Percentiles rank a stretch among this genome's conserved stretches.
These are phyloP conservation scores for Taphrina deformans DNA, from an alignment of 1,139 yeast genomes.

Conservation along the genomic window DNA sequence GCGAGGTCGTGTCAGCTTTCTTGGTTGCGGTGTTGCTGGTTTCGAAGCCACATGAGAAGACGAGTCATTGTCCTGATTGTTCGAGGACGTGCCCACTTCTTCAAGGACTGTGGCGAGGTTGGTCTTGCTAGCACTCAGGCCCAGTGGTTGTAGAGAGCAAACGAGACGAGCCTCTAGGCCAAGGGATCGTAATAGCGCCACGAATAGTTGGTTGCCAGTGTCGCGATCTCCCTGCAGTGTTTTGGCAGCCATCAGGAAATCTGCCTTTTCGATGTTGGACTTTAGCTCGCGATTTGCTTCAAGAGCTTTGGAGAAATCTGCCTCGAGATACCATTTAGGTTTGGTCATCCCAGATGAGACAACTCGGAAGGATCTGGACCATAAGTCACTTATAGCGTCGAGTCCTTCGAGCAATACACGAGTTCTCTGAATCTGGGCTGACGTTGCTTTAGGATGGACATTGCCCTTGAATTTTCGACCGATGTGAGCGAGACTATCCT, in stretches of 20 bases:
- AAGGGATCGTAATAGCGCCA: slow-evolving; percentile 66
- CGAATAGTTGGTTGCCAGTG: slow-evolving; percentile 83
- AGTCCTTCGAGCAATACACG: slow-evolving; percentile 74
- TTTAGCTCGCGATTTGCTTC: background rate
- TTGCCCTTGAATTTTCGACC: slow-evolving; percentile 46
- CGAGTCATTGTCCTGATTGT: background rate
- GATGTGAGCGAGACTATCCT: slow-evolving; percentile 44
- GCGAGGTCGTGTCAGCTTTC: slow-evolving; percentile 24
- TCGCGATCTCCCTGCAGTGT: slow-evolving; percentile 71
- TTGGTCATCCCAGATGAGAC: slow-evolving; percentile 37
- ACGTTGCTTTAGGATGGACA: slow-evolving; percentile 52
- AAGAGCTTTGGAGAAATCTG: slow-evolving; percentile 39
- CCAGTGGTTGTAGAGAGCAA: slow-evolving; percentile 86
- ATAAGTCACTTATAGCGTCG: slow-evolving; percentile 57
- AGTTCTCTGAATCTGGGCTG: slow-evolving; percentile 53
- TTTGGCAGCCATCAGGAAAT: slow-evolving; percentile 51
- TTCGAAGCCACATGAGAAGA: background rate
- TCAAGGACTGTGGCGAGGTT: slow-evolving; percentile 11
- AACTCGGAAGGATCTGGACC: slow-evolving; percentile 40
- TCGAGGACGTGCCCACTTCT: background rate
- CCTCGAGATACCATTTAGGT: slow-evolving; percentile 30
- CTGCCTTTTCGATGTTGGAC: slow-evolving; percentile 42
- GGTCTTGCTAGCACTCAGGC: slow-evolving; percentile 49
- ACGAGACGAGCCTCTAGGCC: slow-evolving; percentile 74
- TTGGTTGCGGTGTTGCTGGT: background rate